Base-by-base conservation (phyloP, 192 early-diverging fungal genomes). In the Allomyces macrogynus region DNA sequence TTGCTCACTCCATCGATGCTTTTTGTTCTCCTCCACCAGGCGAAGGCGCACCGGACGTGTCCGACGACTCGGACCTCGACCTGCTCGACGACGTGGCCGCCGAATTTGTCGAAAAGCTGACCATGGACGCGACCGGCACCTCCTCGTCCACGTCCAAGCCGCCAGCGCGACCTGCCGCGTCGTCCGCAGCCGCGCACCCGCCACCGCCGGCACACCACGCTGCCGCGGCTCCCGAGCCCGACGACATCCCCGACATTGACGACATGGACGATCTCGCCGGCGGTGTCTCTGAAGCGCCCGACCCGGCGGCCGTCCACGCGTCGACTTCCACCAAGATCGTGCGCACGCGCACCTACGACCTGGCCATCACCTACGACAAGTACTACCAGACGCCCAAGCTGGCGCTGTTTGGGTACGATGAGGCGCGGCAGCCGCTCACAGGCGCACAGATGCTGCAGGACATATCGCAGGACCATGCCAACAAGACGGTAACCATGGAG, bases 341-440 rank as follows among this genome's bases (percentile, higher is more conserved):
- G 67, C 84, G 81, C 63, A 88, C 88, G 14, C 82, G 96, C 67
- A 99, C 96, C 16, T 99, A 99, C 69, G 95, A 99, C 76, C 82
- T 99, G 32, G 90, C 89, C 71, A 99, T 99, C 67, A 94, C 93
- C n/a, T 99, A 99, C 75, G 96, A 99, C 83, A 99, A 99, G 74
- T 96, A 96, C 73, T 97, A 96, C 73, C 93, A 95, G 75, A 99
- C 96, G 8, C 96, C 96, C 20, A 86, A 93, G 23, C 86, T 99
- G 65, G 97, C 87, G 86, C 80, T 99, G 64, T 95, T 89, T 81
- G 96, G 96, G 14, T 99, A 95, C 73, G 91, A 92, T 76, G 93
- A 94, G 77, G 79, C 87, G 61, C 80, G 87, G 40, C 74, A 77
- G 24, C 93, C 96, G 23, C 78, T 99, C 49, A 87, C 89, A 20